Conservation (phyloP, 2,329 filamentous ascomycete species). For the Triangularia setosa region DNA sequence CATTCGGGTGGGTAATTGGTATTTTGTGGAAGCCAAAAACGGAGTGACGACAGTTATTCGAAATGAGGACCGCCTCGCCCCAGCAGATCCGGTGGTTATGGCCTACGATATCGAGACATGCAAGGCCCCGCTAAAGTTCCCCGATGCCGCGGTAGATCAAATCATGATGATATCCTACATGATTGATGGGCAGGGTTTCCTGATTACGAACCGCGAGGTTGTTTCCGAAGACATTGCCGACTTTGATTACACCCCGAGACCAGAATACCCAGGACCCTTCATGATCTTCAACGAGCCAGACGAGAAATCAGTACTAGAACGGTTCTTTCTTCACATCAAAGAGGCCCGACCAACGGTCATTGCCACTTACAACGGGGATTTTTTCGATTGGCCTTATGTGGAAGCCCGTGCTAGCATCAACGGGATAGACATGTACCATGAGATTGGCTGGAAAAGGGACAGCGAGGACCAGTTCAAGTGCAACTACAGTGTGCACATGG, state of each 20-base stretch:
- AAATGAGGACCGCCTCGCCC: constrained; percentile 81
- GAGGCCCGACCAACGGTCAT: constrained; percentile 93
- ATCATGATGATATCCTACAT: constrained; percentile 99
- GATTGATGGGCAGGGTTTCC: constrained; percentile 96
- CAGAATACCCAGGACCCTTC: constrained; percentile 91
- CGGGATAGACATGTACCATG: constrained; percentile 98
- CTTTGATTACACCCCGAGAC: constrained; percentile 97
- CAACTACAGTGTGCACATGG: constrained; percentile 96
- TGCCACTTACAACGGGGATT: constrained; percentile 99
- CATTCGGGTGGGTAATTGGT: constrained; percentile 96
- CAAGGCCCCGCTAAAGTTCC: constrained; percentile 93
- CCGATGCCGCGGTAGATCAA: constrained; percentile 88
- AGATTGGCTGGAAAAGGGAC: constrained; percentile 96
- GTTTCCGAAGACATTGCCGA: constrained; percentile 96
- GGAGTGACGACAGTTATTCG: constrained; percentile 78
- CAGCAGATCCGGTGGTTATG: constrained; percentile 95
- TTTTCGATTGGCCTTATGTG: constrained; percentile 99
- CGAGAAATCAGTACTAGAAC: constrained; percentile 80
- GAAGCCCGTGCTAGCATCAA: constrained; percentile 89
- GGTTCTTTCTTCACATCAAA: constrained; percentile 95
- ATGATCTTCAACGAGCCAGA: constrained; percentile 98
- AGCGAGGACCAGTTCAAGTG: constrained; percentile 95
- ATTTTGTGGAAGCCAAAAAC: constrained; percentile 90
- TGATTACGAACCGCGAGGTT: constrained; percentile 97
- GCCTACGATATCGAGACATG: constrained; percentile 99